Percentiles rank a stretch among this genome's conserved stretches.
phyloP scores from a whole-genome alignment of 768 basidiomycete genomes.

The Kwoniella newhampshirensis region DNA sequence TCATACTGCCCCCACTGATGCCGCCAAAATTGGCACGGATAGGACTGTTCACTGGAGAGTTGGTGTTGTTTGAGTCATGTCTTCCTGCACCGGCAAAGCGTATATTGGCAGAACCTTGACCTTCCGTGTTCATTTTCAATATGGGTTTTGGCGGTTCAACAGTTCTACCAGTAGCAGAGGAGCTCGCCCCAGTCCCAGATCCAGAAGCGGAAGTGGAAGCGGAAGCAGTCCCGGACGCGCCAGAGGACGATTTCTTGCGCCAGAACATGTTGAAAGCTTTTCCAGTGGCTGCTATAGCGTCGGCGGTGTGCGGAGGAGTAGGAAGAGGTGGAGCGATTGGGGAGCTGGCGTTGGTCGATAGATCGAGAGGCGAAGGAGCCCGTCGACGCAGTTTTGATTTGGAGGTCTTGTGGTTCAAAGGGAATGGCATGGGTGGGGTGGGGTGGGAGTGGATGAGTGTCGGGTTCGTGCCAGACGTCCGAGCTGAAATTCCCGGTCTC shows the following conservation, averaged over 20 bases:
- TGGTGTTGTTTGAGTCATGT: background rate
- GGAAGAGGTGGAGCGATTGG: conserved; percentile 1
- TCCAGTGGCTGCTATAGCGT: no score
- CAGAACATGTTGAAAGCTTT: conserved; percentile 31
- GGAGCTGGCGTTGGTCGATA: conserved; percentile 1
- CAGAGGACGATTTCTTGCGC: conserved; percentile 19
- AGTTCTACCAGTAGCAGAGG: background rate
- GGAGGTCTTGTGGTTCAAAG: conserved; percentile 17
- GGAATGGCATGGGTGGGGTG: conserved; percentile 8
- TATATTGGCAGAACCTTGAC: conserved; percentile 15
- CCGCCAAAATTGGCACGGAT: background rate
- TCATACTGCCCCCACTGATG: no score
- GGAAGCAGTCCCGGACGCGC: background rate
- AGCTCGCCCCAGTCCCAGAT: no score
- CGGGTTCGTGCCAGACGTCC: no score
- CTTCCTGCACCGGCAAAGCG: conserved; percentile 1
- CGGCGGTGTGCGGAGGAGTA: conserved; percentile 4
- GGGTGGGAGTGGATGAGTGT: background rate
- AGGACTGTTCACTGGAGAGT: conserved; percentile 7
- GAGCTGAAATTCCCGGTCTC: no score
- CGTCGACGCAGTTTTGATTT: conserved; percentile 15
- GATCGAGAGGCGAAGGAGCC: conserved; percentile 14
- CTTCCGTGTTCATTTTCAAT: conserved; percentile 21
- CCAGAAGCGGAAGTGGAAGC: background rate
- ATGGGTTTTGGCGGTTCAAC: conserved; percentile 18